These are phyloP conservation scores for Heterobasidion occidentale DNA, from an alignment of 1,284 basidiomycete species.

Conservation along the genomic window DNA sequence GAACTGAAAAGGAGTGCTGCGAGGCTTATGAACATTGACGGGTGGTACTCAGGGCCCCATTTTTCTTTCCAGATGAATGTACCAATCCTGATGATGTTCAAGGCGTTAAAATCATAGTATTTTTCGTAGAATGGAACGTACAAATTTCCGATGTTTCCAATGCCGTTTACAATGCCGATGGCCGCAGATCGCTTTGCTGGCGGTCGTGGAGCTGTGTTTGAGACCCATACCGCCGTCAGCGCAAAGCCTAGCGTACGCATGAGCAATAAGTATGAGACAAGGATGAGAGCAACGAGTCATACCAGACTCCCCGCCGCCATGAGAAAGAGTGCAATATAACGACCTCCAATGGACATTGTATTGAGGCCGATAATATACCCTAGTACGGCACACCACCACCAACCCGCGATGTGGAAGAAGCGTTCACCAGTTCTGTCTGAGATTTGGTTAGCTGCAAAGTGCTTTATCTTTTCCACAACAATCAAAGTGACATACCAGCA, in stretches of 20 bases:
- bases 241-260: constrained; percentile 37
- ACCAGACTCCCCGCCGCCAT: background rate
- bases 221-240: constrained; percentile 55
- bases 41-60: constrained; percentile 31
- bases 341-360: constrained; percentile 43
- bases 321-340: constrained; percentile 39
- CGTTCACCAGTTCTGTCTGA: constrained; percentile 55
- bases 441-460: background rate
- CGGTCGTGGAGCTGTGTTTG: constrained; percentile 54
- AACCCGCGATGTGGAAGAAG: constrained; percentile 56
- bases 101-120: background rate
- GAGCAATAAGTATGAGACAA: background rate
- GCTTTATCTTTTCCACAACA: background rate
- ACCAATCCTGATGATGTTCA: constrained; percentile 19
- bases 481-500: constrained; percentile 32
- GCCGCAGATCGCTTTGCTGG: constrained; percentile 49
- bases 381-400: constrained; percentile 54
- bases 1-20: constrained; percentile 20
- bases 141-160: constrained; percentile 32
- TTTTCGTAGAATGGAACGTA: constrained; percentile 12
- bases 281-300: background rate
- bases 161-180: constrained; percentile 34
- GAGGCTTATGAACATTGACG: constrained; percentile 30
- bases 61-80: constrained; percentile 30
- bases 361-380: constrained; percentile 56